Conservation (phyloP, 2,329 filamentous ascomycete species). For the Sphaerostilbella broomeana region DNA sequence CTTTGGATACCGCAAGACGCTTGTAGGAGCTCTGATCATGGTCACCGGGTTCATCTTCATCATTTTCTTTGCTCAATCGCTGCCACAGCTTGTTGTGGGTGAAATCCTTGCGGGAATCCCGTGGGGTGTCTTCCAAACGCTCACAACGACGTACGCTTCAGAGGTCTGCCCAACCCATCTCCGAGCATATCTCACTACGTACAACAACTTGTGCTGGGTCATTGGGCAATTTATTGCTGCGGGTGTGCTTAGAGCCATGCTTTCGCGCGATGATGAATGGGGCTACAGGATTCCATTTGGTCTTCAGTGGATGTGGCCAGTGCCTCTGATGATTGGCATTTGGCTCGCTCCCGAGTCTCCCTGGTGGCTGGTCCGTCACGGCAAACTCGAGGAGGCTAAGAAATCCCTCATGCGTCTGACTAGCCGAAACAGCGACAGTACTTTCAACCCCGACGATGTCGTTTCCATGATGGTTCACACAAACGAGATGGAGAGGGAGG, state of each 20-base stretch:
- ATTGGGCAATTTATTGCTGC: constrained; percentile 42
- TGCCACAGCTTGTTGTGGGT: constrained; percentile 36
- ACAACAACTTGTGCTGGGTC: constrained; percentile 45
- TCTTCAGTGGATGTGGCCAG: constrained; percentile 43
- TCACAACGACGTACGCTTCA: constrained; percentile 42
- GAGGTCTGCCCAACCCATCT: constrained; percentile 40
- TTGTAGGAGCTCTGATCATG: constrained; percentile 35
- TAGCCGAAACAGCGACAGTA: constrained; percentile 27
- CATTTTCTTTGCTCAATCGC: constrained; percentile 38
- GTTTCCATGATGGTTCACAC: constrained; percentile 47
- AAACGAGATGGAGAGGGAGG: constrained; percentile 40
- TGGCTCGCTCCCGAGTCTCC: constrained; percentile 43
- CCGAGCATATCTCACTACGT: constrained; percentile 42
- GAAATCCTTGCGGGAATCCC: constrained; percentile 42
- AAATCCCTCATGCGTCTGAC: constrained; percentile 34
- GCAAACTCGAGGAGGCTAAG: constrained; percentile 33
- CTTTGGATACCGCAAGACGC: constrained; percentile 40
- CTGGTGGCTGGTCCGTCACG: constrained; percentile 42
- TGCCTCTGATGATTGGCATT: constrained; percentile 37
- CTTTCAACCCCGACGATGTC: constrained; percentile 35
- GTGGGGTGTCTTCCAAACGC: constrained; percentile 41
- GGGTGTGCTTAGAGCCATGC: constrained; percentile 35
- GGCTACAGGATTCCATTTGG: constrained; percentile 43
- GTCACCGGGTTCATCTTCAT: constrained; percentile 41
- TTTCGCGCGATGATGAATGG: constrained; percentile 33